phyloP scores from a whole-genome alignment of 1,284 basidiomycete genomes.

The Anthracocystis setariae region DNA sequence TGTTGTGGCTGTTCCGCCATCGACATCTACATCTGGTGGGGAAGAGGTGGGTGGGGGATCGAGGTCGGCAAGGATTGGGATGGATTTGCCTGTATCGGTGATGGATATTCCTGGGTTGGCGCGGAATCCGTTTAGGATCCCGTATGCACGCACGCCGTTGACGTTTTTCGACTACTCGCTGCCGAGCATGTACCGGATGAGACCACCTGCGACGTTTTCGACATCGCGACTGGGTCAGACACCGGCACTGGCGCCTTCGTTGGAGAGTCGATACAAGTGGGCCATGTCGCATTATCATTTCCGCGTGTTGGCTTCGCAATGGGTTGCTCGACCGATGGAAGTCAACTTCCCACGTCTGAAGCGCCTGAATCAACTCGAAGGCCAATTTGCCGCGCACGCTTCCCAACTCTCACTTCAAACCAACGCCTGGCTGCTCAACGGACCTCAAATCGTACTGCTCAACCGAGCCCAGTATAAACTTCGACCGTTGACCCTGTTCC shows the following conservation, averaged over 20 bases:
- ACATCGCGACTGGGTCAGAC: neutral
- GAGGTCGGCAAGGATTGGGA: too few species aligned
- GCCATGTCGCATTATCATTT: neutral
- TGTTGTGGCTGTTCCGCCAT: too few species aligned
- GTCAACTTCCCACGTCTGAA: neutral
- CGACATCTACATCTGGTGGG: neutral
- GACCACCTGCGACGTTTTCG: neutral
- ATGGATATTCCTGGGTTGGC: neutral
- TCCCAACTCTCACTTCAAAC: neutral
- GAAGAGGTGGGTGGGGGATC: too few species aligned
- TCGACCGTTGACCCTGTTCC: neutral
- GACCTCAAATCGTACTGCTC: neutral
- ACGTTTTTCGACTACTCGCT: neutral
- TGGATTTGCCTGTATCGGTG: neutral
- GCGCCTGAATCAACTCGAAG: neutral
- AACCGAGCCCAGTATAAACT: neutral
- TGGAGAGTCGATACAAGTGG: neutral
- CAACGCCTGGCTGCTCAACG: neutral
- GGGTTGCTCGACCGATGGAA: neutral
- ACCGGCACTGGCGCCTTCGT: neutral
- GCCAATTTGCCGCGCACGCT: neutral
- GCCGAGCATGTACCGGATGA: neutral
- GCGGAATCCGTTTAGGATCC: neutral
- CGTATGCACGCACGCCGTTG: neutral
- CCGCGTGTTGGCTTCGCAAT: neutral